These are phyloP conservation scores for Helotiales sp. DNA, from an alignment of 2,329 filamentous ascomycete species.

Conservation along the genomic window DNA sequence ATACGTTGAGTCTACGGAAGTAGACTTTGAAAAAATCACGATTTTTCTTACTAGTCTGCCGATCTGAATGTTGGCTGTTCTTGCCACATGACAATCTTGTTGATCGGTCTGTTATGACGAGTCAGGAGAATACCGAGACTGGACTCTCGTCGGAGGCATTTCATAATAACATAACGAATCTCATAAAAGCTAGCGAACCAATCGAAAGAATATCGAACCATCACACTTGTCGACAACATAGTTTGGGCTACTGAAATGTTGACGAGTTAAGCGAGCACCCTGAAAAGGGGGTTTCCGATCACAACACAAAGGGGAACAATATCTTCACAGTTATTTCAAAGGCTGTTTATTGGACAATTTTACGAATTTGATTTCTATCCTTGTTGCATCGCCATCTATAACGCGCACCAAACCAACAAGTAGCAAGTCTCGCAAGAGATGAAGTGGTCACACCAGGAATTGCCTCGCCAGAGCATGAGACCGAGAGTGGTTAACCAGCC, in stretches of 20 bases:
- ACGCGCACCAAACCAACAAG: slow-evolving; percentile 24
- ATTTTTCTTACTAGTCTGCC: too few species aligned
- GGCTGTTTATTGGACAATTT: neutral
- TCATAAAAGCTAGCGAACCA: too few species aligned
- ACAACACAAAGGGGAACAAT: neutral
- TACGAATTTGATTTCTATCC: slow-evolving; percentile 24
- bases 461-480: neutral
- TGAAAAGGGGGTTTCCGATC: neutral
- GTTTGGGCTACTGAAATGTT: neutral
- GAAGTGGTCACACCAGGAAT: neutral
- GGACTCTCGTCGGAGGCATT: too few species aligned
- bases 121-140: too few species aligned
- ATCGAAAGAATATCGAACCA: too few species aligned
- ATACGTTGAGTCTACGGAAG: neutral
- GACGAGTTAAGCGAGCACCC: neutral
- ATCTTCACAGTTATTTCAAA: neutral
- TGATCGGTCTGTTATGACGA: too few species aligned
- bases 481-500: neutral
- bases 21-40: neutral
- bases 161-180: neutral
- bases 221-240: too few species aligned
- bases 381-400: slow-evolving; percentile 35
- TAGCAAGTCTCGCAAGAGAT: slow-evolving; percentile 22
- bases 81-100: too few species aligned
- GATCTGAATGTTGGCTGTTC: too few species aligned